Conservation (phyloP, 2,329 filamentous ascomycete genomes). For the Ilyonectria destructans region DNA sequence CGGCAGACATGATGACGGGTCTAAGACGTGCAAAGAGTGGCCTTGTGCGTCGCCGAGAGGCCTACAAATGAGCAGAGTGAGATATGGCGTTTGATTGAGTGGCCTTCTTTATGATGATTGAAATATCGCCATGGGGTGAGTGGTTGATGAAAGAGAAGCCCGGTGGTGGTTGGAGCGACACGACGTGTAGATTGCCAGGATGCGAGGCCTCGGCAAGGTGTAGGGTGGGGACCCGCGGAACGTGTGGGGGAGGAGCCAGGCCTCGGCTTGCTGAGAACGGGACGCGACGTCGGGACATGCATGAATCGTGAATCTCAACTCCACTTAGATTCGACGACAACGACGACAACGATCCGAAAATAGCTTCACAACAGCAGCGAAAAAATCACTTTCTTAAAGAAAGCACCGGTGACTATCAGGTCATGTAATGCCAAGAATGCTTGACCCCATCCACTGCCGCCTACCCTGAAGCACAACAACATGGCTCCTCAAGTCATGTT, state of each 20-base stretch:
- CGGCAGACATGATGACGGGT: constrained; percentile 40
- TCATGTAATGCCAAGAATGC: neutral
- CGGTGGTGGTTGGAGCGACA: neutral
- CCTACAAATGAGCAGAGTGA: neutral
- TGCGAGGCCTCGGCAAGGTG: constrained; percentile 2
- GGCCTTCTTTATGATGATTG: neutral
- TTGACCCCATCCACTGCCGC: neutral
- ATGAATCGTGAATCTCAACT: neutral
- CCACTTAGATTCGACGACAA: constrained; percentile 2
- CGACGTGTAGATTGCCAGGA: too few species aligned
- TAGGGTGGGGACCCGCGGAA: neutral
- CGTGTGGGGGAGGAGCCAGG: constrained; percentile 5
- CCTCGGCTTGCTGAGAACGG: constrained; percentile 12
- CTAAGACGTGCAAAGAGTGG: neutral
- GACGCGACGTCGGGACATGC: neutral
- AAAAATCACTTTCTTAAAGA: too few species aligned
- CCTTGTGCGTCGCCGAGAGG: neutral
- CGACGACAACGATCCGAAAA: neutral
- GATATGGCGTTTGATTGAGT: neutral
- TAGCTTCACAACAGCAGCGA: neutral
- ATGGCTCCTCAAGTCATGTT: constrained; percentile 57
- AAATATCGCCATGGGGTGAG: neutral
- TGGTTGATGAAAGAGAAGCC: neutral
- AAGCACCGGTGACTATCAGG: too few species aligned
- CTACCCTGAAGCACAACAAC: constrained; percentile 12